phyloP scores from a whole-genome alignment of 495 filamentous ascomycete genomes.

The Entonaema liquescens region DNA sequence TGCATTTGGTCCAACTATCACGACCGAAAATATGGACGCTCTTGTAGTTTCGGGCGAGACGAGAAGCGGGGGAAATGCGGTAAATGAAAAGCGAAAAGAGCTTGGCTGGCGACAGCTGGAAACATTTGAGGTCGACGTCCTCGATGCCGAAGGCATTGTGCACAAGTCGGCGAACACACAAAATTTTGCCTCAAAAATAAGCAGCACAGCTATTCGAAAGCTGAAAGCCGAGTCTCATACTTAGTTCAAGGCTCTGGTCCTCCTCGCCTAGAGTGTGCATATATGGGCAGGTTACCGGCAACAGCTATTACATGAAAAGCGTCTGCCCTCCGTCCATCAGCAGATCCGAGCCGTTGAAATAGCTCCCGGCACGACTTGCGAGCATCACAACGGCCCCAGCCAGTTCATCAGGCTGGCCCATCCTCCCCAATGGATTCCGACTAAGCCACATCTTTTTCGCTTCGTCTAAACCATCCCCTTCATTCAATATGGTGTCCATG shows the following conservation, averaged over 20 bases:
- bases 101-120: slow-evolving; percentile 80
- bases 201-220: slow-evolving; percentile 75
- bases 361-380: slow-evolving; percentile 68
- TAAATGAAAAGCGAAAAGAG: slow-evolving; percentile 81
- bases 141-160: slow-evolving; percentile 70
- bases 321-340: slow-evolving; percentile 53
- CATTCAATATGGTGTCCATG: slow-evolving; percentile 84
- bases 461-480: slow-evolving; percentile 65
- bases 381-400: slow-evolving; percentile 73
- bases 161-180: slow-evolving; percentile 56
- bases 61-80: slow-evolving; percentile 78
- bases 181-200: slow-evolving; percentile 84
- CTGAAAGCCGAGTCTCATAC: slow-evolving; percentile 52
- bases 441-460: slow-evolving; percentile 65
- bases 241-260: slow-evolving; percentile 8
- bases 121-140: slow-evolving; percentile 91
- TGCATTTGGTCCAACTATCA: slow-evolving; percentile 90
- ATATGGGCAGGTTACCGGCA: neutral
- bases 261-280: neutral
- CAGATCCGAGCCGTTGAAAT: slow-evolving; percentile 68
- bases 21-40: slow-evolving; percentile 77
- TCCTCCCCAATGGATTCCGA: slow-evolving; percentile 74
- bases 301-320: slow-evolving; percentile 43
- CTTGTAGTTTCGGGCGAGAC: slow-evolving; percentile 93
- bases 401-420: slow-evolving; percentile 71